Evolutionary conservation across 495 filamentous ascomycete genomes (phyloP), one percentile per base, ranked within the genome.

Genomic region (Neurospora sp.): DNA sequence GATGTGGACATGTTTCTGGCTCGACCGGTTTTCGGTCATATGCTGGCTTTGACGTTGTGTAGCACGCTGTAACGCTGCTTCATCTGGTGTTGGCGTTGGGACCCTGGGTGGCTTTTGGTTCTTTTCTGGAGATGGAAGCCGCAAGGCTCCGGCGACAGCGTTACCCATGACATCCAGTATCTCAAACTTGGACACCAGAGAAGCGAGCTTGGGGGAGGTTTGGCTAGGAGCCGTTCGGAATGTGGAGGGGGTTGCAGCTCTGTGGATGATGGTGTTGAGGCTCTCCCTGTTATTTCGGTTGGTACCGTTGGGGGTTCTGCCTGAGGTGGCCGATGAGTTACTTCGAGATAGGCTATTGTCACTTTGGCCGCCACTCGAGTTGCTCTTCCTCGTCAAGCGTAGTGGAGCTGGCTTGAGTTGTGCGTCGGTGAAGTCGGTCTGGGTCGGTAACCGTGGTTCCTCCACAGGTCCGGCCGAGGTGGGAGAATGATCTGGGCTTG

Each of bases 111-210:
- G 36, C 21, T 38, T 71, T 19, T 70, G 34, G 28, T 40, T 39
- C 21, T 69, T 66, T 48, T 43, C 34, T 19, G 70, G 73, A 21
- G 72, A 54, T 34, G 74, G 39, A 70, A 71, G 21, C 48, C 36
- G 36, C 36, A 69, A 31, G 21, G 45, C 11, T 62, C 72, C 70
- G 69, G 62, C n/a, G 40, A 81, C 76, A 62, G 71, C 39, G 70
- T 59, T 77, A 37, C 76, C 81, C 11, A 79, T 74, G 9, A 79
- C 76, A 71, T 83, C 81, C 38, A 85, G 77, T 1, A 77, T 75
- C 74, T 85, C 83, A 39, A 84, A 86, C 21, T 80, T 85, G 24
- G 83, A 83, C 37, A 84, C 76, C 5, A 85, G 74, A 5, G 78
- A 73, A 10, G 78, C 76, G 10, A 86, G 71, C 3, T 66, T 77